Evolutionary conservation across 352 stramenopile genomes (phyloP), one percentile per base, ranked within the genome.

Genomic region (Aphanomyces invadans): DNA sequence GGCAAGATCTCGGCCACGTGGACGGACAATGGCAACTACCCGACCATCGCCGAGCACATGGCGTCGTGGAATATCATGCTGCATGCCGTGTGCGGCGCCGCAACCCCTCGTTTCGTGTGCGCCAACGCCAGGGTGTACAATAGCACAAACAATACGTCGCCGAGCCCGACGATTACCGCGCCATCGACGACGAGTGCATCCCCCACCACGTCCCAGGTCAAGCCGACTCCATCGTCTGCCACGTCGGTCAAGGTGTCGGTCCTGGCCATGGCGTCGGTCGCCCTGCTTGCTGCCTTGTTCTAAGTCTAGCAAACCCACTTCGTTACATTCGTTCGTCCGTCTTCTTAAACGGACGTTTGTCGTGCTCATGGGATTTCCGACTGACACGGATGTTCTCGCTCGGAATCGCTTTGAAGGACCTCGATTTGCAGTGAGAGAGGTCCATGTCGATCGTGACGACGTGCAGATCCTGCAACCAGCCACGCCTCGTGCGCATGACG

Each of bases 1-100:
- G 36, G 60, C 36, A 42, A 57, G n/a, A 70, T 77, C 4, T 53
- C 21, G 0, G 67, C 60, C 0, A 59, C 72, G 36, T 89, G 71
- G 72, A 76, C 62, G 11, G 79, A 89, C 65, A 26, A 70, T 17
- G n/a, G 36, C 36, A 42, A 77, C 65, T 89, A 78, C 53, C 76
- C 77, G 11, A 44, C 71, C 17, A 46, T 65, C 7, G 68, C 61
- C 0, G 74, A 83, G 45, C 76, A 74, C 52, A 82, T 52, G 45
- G 57, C 73, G 5, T 62, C 72, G 33, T 87, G 76, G 76, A 89
- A 80, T 68, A 78, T 89, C 42, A 70, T 87, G 33, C 70, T 89
- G 48, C 81, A 86, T 62, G 77, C 79, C 4, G 74, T 83, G 15
- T 89, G 79, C 53, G 68, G 71, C 61, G 75, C 65, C 4, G 71